A percentile compares a stretch with the other conserved stretches of the same genome.
phyloP scores from a whole-genome alignment of 495 filamentous ascomycete genomes.

The Penicillium malachiteum region DNA sequence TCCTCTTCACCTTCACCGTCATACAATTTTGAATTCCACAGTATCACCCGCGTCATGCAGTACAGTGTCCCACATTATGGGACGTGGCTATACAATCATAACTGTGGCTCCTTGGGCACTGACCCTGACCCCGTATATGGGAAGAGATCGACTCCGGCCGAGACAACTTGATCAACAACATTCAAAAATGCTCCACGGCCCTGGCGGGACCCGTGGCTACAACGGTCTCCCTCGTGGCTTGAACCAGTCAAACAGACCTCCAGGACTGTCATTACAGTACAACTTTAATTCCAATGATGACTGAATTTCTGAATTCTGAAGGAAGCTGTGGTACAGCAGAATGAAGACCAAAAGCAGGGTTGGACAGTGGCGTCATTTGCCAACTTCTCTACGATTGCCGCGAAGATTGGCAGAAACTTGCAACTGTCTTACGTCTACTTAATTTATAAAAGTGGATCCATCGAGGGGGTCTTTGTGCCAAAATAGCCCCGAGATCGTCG shows the following conservation, averaged over 20 bases:
- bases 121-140: not conserved
- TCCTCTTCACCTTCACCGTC: not conserved
- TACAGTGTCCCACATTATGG: constrained; percentile 3
- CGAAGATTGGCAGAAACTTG: not conserved
- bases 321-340: not conserved
- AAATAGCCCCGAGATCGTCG: constrained; percentile 5
- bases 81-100: not conserved
- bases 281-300: no score
- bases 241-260: constrained; percentile 11
- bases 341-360: not conserved
- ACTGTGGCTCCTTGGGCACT: not conserved
- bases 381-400: not conserved
- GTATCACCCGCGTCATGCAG: constrained; percentile 14
- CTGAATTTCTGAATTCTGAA: no score
- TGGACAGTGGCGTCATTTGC: constrained; percentile 22
- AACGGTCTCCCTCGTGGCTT: constrained; percentile 8
- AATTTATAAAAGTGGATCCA: constrained; percentile 25
- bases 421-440: constrained; percentile 24
- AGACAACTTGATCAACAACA: not conserved
- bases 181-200: not conserved
- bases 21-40: constrained; percentile 1
- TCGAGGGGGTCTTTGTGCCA: constrained; percentile 9
- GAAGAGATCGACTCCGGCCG: not conserved
- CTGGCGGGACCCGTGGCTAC: constrained; percentile 22
- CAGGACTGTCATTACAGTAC: no score